Conservation (phyloP, 2,329 filamentous ascomycete genomes). For the Onygena corvina region DNA sequence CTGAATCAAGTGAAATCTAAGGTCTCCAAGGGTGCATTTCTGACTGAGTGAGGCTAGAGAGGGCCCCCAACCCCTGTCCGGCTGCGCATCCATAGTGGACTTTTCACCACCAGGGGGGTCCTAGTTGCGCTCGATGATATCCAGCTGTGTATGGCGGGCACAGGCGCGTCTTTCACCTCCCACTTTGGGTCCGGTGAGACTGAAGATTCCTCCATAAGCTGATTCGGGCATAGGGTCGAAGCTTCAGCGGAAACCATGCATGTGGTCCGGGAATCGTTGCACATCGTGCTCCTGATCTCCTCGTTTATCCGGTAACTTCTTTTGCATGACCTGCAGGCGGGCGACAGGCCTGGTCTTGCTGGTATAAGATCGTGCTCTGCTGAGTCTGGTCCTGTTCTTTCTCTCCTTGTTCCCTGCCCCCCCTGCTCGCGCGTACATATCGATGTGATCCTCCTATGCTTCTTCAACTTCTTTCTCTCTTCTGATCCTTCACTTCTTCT, state of each 20-base stretch:
- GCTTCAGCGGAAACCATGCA: not conserved
- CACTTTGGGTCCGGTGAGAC: constrained; percentile 1
- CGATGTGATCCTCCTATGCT: not conserved
- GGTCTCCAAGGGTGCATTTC: not conserved
- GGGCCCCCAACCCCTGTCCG: too few relatives aligned
- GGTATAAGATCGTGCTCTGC: not conserved
- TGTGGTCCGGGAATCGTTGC: not conserved
- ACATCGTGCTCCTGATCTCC: not conserved
- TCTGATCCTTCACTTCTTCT: too few relatives aligned
- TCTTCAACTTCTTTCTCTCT: too few relatives aligned
- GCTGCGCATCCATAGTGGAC: too few relatives aligned
- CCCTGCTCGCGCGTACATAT: not conserved
- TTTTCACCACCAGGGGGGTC: too few relatives aligned
- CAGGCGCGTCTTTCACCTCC: too few relatives aligned
- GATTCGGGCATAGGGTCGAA: not conserved
- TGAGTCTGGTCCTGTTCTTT: not conserved
- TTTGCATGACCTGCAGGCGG: not conserved
- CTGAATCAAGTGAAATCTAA: too few relatives aligned
- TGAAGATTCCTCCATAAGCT: not conserved
- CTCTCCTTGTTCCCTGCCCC: too few relatives aligned
- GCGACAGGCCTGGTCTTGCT: not conserved
- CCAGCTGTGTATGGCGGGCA: too few relatives aligned
- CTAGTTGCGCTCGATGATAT: too few relatives aligned
- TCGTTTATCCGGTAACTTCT: not conserved
- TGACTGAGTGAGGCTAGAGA: too few relatives aligned